Percentiles rank a stretch among this genome's conserved stretches.
phyloP scores from a whole-genome alignment of 2,329 filamentous ascomycete species.

The Thielaviopsis populi region DNA sequence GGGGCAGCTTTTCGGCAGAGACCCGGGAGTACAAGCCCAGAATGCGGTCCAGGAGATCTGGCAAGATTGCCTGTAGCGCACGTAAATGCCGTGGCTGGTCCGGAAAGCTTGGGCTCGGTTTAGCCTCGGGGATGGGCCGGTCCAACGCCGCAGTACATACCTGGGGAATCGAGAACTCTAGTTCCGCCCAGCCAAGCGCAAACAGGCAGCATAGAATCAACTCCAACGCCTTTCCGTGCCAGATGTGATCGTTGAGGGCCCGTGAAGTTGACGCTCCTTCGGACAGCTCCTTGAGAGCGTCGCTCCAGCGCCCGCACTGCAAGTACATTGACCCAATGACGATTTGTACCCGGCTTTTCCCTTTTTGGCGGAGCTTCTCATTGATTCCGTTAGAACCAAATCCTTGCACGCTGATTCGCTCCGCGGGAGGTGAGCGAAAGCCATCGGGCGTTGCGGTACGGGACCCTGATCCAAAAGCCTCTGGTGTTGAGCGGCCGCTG shows the following conservation, averaged over 20 bases:
- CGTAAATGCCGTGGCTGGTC: constrained; percentile 39
- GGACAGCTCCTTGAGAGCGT: constrained; percentile 68
- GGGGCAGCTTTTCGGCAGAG: constrained; percentile 54
- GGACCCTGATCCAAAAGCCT: constrained; percentile 20
- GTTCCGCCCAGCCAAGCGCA: constrained; percentile 67
- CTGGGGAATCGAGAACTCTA: constrained; percentile 64
- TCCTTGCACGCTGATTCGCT: constrained; percentile 50
- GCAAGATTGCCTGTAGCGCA: constrained; percentile 44
- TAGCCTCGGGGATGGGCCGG: constrained; percentile 28
- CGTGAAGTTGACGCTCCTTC: constrained; percentile 68
- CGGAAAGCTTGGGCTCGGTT: constrained; percentile 25
- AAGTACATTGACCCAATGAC: constrained; percentile 76
- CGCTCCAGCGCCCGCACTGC: constrained; percentile 76
- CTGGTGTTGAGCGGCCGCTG: constrained; percentile 33
- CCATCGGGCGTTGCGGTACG: constrained; percentile 30
- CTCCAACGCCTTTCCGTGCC: constrained; percentile 92
- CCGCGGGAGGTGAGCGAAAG: constrained; percentile 36
- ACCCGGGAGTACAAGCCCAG: constrained; percentile 57
- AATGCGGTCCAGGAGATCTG: constrained; percentile 62
- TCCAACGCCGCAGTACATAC: constrained; percentile 40
- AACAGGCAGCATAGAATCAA: constrained; percentile 70
- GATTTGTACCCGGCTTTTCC: constrained; percentile 63
- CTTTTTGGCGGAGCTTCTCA: constrained; percentile 65
- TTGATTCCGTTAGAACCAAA: constrained; percentile 57
- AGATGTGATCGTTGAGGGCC: constrained; percentile 78